Conservation (phyloP, 2,329 filamentous ascomycete species). For the Lachnellula arida region DNA sequence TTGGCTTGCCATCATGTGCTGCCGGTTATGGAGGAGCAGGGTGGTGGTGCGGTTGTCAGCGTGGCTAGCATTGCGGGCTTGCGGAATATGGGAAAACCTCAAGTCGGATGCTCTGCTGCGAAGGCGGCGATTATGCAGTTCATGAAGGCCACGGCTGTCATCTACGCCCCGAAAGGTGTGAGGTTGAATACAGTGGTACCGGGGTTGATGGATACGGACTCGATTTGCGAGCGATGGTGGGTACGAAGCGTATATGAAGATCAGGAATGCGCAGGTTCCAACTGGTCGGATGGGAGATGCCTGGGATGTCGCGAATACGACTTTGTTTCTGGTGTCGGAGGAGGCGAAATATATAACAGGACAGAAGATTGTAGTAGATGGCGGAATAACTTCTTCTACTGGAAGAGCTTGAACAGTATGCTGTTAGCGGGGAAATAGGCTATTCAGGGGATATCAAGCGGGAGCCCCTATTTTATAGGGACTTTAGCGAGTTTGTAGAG, state of each 20-base stretch:
- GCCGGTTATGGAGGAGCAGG: conserved; percentile 47
- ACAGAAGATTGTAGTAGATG: conserved; percentile 47
- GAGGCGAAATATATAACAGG: conserved; percentile 56
- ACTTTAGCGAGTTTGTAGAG: too few species aligned
- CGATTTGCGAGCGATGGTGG: conserved; percentile 39
- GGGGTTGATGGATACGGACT: conserved; percentile 49
- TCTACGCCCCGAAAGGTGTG: conserved; percentile 44
- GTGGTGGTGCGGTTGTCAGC: conserved; percentile 42
- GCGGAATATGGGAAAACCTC: conserved; percentile 46
- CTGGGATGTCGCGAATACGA: conserved; percentile 54
- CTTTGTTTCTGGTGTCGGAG: conserved; percentile 50
- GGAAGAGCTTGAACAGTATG: conserved; percentile 24
- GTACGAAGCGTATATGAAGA: conserved; percentile 45
- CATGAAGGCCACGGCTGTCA: conserved; percentile 44
- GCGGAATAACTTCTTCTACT: conserved; percentile 40
- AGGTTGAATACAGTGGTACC: conserved; percentile 52
- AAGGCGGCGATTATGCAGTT: conserved; percentile 50
- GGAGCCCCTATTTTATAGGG: too few species aligned
- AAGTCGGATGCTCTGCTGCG: conserved; percentile 49
- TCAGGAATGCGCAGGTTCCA: conserved; percentile 52
- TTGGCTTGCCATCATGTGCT: conserved; percentile 48
- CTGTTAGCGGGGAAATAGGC: too few species aligned
- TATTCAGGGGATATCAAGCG: too few species aligned
- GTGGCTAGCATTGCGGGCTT: conserved; percentile 48
- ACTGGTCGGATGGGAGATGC: conserved; percentile 55